Evolutionary conservation across 2,329 filamentous ascomycete species (phyloP), one percentile per base, ranked within the genome.

Genomic region (Nannizzia gypsea): DNA sequence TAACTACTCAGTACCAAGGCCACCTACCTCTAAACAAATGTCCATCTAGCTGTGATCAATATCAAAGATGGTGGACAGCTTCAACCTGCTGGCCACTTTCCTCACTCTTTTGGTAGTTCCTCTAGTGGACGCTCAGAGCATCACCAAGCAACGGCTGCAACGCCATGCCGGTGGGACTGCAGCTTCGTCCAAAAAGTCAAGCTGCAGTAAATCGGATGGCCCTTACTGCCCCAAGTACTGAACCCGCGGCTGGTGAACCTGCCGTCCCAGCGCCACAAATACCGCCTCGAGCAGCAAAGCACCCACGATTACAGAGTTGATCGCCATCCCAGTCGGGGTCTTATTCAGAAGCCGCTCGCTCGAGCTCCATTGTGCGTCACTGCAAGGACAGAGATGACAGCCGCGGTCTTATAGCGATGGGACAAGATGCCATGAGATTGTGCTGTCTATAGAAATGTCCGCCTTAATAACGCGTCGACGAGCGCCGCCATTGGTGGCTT

Each of bases 381-480:
- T 42, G 38, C 38, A 34, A 9, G n/a, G n/a, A n/a, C n/a, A n/a
- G n/a, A n/a, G n/a, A n/a, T n/a, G n/a, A n/a, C n/a, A n/a, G n/a
- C n/a, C n/a, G n/a, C n/a, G n/a, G n/a, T n/a, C n/a, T n/a, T n/a
- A n/a, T n/a, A n/a, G n/a, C n/a, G n/a, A n/a, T n/a, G n/a, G n/a
- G n/a, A n/a, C n/a, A n/a, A n/a, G n/a, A 63, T 60, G 61, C 48
- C 61, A 5, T 38, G 28, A 24, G 57, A 63, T 44, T 63, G 61
- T 50, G 59, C 61, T 57, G 59, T 42, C 55, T 65, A 38, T 22
- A 28, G 62, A 28, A 64, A 64, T 28, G 58, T 62, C 13, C 60
- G 48, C 56, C 57, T 64, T 36, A 59, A 64, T 34, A 54, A 64
- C 56, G 62, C 59, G 11, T 63, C 57, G 11, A 34, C 31, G 24